A percentile compares a stretch with the other conserved stretches of the same genome.
These are phyloP conservation scores for Thymus mandschuricus DNA, from an alignment of 257 asterid genomes.

Conservation along the genomic window DNA sequence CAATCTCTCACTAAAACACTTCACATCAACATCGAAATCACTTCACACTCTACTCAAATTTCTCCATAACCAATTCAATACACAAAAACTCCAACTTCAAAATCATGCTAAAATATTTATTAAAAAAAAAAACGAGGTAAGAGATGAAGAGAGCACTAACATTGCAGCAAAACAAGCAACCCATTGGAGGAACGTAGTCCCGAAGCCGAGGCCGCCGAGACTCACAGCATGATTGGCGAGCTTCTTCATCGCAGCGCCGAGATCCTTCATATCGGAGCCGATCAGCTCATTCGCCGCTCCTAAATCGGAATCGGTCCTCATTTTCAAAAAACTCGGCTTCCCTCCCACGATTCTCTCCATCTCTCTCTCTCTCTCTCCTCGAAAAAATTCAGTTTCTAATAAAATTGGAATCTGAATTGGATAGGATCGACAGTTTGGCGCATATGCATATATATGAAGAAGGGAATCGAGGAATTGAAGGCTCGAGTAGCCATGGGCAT, in stretches of 20 bases:
- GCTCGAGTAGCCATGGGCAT: constrained; percentile 1
- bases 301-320: constrained; percentile 67
- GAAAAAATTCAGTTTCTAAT: background rate
- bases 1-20: background rate
- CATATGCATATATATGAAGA: background rate
- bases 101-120: background rate
- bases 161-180: constrained; percentile 79
- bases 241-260: constrained; percentile 57
- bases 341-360: constrained; percentile 23
- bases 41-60: background rate
- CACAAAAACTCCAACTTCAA: background rate
- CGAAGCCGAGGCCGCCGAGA: constrained; percentile 74
- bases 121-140: background rate
- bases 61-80: background rate
- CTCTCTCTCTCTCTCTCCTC: constrained; percentile 21
- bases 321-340: constrained; percentile 47
- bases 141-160: constrained; percentile 40
- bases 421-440: background rate
- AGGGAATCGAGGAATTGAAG: background rate
- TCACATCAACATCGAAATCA: background rate
- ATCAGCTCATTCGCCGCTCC: constrained; percentile 51
- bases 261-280: constrained; percentile 66
- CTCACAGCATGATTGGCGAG: constrained; percentile 68
- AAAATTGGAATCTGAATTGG: no score
- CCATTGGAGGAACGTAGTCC: constrained; percentile 75